phyloP scores from a whole-genome alignment of 805 yeast species.

The Suhomyces sp. region DNA sequence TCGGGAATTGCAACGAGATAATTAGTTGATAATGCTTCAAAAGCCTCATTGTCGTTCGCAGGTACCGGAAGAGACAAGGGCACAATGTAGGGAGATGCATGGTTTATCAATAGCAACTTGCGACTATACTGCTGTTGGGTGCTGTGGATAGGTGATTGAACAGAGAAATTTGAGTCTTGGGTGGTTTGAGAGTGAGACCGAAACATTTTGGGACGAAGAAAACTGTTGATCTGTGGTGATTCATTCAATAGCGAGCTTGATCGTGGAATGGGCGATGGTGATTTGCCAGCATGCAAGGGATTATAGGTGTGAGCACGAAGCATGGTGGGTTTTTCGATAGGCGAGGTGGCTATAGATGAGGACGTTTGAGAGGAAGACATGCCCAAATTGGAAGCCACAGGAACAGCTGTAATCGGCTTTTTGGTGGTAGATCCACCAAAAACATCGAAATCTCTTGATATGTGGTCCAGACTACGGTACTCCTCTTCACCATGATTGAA shows the following conservation, averaged over 20 bases:
- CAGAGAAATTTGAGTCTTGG: slow-evolving; percentile 27
- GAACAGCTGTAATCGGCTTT: slow-evolving; percentile 12
- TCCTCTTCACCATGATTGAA: slow-evolving; percentile 3
- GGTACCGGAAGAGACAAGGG: slow-evolving; percentile 44
- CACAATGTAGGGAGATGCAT: slow-evolving; percentile 36
- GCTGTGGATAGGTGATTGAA: slow-evolving; percentile 14
- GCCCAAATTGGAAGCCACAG: slow-evolving; percentile 13
- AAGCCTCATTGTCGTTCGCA: slow-evolving; percentile 40
- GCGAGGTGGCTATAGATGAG: slow-evolving; percentile 13
- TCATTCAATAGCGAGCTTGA: slow-evolving; percentile 10
- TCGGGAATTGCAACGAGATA: slow-evolving; percentile 48
- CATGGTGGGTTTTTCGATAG: slow-evolving; percentile 19
- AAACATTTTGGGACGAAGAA: slow-evolving; percentile 27
- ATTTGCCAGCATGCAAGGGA: slow-evolving; percentile 14
- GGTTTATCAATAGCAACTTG: slow-evolving; percentile 11
- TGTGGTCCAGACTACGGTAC: slow-evolving; percentile 4
- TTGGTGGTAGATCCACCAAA: not conserved
- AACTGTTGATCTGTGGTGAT: not conserved
- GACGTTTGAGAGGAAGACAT: slow-evolving; percentile 1
- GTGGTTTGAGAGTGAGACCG: slow-evolving; percentile 36
- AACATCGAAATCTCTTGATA: not conserved
- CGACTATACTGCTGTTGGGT: slow-evolving; percentile 3
- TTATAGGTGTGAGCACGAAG: slow-evolving; percentile 19
- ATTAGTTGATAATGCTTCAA: slow-evolving; percentile 48
- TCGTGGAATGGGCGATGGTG: slow-evolving; percentile 22